These are phyloP conservation scores for Ophiocytium majus DNA, from an alignment of 352 stramenopile species.

Conservation along the genomic window DNA sequence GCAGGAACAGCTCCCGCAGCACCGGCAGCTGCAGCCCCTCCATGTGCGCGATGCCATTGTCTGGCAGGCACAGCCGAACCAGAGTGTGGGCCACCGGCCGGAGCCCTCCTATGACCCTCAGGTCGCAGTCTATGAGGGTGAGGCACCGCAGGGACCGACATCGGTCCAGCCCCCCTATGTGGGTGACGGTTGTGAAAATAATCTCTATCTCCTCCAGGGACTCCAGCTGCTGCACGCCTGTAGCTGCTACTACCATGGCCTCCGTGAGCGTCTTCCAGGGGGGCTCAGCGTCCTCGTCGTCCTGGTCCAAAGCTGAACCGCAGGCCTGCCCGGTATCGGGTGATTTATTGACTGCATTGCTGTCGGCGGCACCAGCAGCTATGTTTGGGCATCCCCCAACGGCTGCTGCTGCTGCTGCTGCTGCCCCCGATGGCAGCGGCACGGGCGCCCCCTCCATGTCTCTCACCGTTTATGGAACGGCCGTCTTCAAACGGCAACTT, in stretches of 20 bases:
- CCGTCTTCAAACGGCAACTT: too few species aligned
- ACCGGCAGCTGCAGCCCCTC: slow-evolving; percentile 65
- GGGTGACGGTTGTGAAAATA: slow-evolving; percentile 70
- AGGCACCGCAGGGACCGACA: slow-evolving; percentile 65
- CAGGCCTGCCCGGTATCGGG: too few species aligned
- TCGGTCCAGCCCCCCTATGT: slow-evolving; percentile 62
- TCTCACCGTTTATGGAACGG: too few species aligned
- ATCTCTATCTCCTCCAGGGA: slow-evolving; percentile 71
- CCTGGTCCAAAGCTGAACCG: too few species aligned
- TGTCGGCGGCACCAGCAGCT: too few species aligned
- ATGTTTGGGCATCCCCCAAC: too few species aligned
- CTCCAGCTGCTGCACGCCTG: slow-evolving; percentile 67
- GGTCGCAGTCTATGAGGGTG: slow-evolving; percentile 70
- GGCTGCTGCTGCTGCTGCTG: too few species aligned
- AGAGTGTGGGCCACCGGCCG: slow-evolving; percentile 66
- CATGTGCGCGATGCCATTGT: slow-evolving; percentile 67
- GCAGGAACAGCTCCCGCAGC: slow-evolving; percentile 70
- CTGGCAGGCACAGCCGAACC: slow-evolving; percentile 70
- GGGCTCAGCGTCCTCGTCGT: not conserved
- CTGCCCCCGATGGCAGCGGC: too few species aligned
- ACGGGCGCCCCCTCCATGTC: too few species aligned
- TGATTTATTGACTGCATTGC: too few species aligned
- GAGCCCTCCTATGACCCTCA: slow-evolving; percentile 64
- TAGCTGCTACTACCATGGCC: slow-evolving; percentile 11
- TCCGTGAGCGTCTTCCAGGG: not conserved